Conservation (phyloP, 169 alveolate species). For the Cryptosporidium viatorum region DNA sequence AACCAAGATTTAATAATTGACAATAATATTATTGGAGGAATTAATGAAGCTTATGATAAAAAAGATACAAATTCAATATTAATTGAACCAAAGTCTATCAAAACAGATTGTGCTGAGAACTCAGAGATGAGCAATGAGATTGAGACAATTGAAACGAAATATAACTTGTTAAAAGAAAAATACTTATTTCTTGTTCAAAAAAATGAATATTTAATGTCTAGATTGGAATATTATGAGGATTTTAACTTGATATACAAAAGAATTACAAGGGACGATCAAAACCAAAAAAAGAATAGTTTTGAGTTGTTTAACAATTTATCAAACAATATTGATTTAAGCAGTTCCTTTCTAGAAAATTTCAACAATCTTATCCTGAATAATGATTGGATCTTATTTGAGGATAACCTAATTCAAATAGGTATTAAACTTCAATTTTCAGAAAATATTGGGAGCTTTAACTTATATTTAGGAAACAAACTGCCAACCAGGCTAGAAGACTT, state of each 20-base stretch:
- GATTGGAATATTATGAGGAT: conserved; percentile 49
- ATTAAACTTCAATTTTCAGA: conserved; percentile 2
- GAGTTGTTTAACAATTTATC: neutral
- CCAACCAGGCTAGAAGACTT: conserved; percentile 49
- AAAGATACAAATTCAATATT: neutral
- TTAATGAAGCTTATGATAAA: neutral
- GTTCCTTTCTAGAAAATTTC: conserved; percentile 5
- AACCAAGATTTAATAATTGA: neutral
- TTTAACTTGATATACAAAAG: neutral
- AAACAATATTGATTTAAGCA: neutral
- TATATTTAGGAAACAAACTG: conserved; percentile 57
- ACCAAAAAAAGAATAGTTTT: neutral
- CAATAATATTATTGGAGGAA: neutral
- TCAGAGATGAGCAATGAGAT: neutral
- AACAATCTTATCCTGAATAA: conserved; percentile 11
- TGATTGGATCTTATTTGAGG: conserved; percentile 69
- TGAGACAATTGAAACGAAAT: conserved; percentile 10
- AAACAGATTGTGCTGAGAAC: neutral
- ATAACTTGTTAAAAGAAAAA: conserved; percentile 33
- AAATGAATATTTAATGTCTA: conserved; percentile 45
- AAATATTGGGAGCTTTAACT: neutral
- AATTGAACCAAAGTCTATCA: neutral
- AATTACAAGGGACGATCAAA: neutral
- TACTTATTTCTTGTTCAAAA: conserved; percentile 52
- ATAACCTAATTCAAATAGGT: conserved; percentile 58